These are phyloP conservation scores for Verbena officinalis DNA, from an alignment of 257 asterid genomes.

Conservation along the genomic window DNA sequence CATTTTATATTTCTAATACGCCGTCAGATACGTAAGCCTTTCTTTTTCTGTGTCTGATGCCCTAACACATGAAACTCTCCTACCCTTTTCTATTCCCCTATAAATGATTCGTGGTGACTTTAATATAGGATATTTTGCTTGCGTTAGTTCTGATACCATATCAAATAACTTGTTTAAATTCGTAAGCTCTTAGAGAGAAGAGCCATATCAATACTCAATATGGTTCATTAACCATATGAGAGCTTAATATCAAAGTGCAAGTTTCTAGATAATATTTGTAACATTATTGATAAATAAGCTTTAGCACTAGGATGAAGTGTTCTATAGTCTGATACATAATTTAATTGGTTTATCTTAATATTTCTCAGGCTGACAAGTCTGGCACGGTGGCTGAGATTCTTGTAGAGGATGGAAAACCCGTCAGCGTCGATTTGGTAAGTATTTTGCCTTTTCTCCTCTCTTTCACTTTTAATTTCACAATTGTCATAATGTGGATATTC, in stretches of 20 bases:
- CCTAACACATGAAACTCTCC: too few relatives aligned
- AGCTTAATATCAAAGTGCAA: too few relatives aligned
- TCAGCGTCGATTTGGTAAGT: conserved; percentile 50
- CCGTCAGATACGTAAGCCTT: neutral
- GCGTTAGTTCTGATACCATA: too few relatives aligned
- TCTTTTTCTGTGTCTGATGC: neutral
- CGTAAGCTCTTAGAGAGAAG: neutral
- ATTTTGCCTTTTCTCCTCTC: conserved; percentile 4
- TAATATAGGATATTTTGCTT: too few relatives aligned
- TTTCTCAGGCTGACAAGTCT: conserved; percentile 52
- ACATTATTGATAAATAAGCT: neutral
- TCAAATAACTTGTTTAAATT: neutral
- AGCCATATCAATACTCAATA: neutral
- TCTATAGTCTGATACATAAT: neutral
- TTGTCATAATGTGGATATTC: too few relatives aligned
- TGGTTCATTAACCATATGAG: neutral
- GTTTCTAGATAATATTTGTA: neutral
- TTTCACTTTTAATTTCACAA: conserved; percentile 4
- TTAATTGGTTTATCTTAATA: neutral
- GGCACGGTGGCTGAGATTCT: conserved; percentile 60
- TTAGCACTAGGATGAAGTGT: neutral
- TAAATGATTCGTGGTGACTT: too few relatives aligned
- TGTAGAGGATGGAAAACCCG: conserved; percentile 59
- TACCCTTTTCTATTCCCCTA: too few relatives aligned
- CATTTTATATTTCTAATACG: neutral